Base-by-base conservation (phyloP, 805 yeast species). In the Spathaspora sp. region DNA sequence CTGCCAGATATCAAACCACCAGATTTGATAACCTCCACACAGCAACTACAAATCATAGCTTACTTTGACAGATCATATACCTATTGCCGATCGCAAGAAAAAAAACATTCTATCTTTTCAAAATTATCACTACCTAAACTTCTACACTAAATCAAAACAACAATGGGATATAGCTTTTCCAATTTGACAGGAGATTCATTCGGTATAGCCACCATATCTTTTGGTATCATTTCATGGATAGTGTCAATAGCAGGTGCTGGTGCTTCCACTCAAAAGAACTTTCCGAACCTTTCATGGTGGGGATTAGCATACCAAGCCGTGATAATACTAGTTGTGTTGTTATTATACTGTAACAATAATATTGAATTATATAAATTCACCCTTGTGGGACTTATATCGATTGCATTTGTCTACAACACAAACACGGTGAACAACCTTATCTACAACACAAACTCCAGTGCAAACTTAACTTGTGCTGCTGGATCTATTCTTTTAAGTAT, bases 281-380 rank as follows among this genome's bases (percentile, higher is more conserved):
- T 86, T 63, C 97, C 97, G 1, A 81, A 82, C 57, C 87, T 93
- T 68, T 82, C 94, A 3, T 93, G 99, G 99, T 94, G 99, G 99
- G 96, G 96, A 1, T 67, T 94, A 5, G 92, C 87, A 1, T 94
- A 82, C 63, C 85, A 93, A 68, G 72, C 91, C 18, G 55, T 89
- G 29, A 58, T 89, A 42, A 76, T 87, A 18, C 58, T 82, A 5
- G 65, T 75, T 18, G 76, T 80, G 53, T 76, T 78, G 42, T 59
- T 75, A 51, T 73, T 82, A 56, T 89, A 80, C 68, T 77, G 66
- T 63, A 83, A 65, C 60, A 85, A 87, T 67, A 69, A 82, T 44
- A 74, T 89, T 53, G 90, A 87, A 63, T 76, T 81, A 54, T 89
- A 94, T 71, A 80, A 86, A 59, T 69, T 74, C 54, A 76, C 82